A percentile compares a stretch with the other conserved stretches of the same genome.
Conservation (phyloP, 2,329 filamentous ascomycete species). For the Neonectria magnoliae region DNA sequence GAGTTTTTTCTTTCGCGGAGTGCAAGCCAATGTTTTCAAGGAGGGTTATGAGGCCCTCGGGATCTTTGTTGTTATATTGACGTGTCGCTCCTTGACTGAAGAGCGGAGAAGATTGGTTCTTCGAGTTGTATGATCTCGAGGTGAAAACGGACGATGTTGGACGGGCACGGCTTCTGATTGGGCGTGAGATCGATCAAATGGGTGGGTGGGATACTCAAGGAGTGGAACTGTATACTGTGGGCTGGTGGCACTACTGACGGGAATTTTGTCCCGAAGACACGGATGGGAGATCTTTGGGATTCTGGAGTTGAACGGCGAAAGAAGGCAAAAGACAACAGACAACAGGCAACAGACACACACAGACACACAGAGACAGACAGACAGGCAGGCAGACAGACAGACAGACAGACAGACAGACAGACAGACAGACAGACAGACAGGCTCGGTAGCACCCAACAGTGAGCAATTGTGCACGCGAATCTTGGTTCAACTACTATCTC, state of each 20-base stretch:
- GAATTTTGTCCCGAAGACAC: background rate
- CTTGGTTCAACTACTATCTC: background rate
- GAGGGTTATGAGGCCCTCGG: background rate
- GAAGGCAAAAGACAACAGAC: background rate
- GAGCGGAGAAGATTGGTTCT: background rate
- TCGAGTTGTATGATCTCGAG: background rate
- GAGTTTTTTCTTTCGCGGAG: slow-evolving; percentile 1
- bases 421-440: slow-evolving; percentile 5
- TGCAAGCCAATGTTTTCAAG: background rate
- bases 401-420: background rate
- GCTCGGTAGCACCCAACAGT: slow-evolving; percentile 14
- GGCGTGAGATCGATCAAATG: background rate
- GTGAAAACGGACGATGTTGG: background rate
- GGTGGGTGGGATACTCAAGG: background rate
- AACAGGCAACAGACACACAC: background rate
- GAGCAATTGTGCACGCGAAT: slow-evolving; percentile 13
- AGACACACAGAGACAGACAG: background rate
- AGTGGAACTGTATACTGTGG: background rate
- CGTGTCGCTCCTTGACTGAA: background rate
- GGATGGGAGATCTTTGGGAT: background rate
- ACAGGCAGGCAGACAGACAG: too few species aligned
- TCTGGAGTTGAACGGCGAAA: background rate
- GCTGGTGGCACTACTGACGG: background rate
- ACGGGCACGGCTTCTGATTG: background rate
- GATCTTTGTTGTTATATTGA: background rate